Evolutionary conservation across 805 yeast genomes (phyloP), one percentile per base, ranked within the genome.

Genomic region (Lipomyces anomalus): DNA sequence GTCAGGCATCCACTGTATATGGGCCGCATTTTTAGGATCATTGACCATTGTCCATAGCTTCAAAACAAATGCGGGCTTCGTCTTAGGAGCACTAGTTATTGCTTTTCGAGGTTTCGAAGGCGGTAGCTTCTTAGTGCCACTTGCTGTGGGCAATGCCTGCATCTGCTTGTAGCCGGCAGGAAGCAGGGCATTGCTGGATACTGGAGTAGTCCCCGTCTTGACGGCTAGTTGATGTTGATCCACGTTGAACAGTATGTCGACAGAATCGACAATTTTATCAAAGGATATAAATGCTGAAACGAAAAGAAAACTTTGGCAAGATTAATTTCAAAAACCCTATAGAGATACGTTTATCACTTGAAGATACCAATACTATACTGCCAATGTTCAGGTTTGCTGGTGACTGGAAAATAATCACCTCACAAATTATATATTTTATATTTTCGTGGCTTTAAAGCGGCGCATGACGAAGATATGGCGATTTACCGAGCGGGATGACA

Each of bases 11-110:
- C 98, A 92, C 32, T 79, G 71, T 39, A 92, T 90, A 57, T 78
- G 79, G 37, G 81, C 74, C 16, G 73, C 63, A 63, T 89, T 90
- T 0, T 66, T 58, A 1, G 78, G 70, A 61, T 90, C 96, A 62
- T 89, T 89, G 6, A 92, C 88, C 96, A 92, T 92, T 30, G 81
- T 75, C 98, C 98, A 90, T 17, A 92, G 69, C 64, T 92, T 92
- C 71, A 81, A 78, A 6, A 92, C 95, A 67, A 92, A 92, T 0
- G 95, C 94, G 1, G 97, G 95, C 43, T 87, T 52, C 23, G 58
- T 52, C 52, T 61, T 63, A 20, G 63, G 61, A 5, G 53, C 60
- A 11, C 47, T 53, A 17, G 58, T 41, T 38, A 53, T 52, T 17
- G 55, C 57, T 42, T 56, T 59, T 22, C 57, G 53, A 20, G 47